These are phyloP conservation scores for Mortierella claussenii DNA, from an alignment of 192 early-diverging fungal genomes.

Conservation along the genomic window DNA sequence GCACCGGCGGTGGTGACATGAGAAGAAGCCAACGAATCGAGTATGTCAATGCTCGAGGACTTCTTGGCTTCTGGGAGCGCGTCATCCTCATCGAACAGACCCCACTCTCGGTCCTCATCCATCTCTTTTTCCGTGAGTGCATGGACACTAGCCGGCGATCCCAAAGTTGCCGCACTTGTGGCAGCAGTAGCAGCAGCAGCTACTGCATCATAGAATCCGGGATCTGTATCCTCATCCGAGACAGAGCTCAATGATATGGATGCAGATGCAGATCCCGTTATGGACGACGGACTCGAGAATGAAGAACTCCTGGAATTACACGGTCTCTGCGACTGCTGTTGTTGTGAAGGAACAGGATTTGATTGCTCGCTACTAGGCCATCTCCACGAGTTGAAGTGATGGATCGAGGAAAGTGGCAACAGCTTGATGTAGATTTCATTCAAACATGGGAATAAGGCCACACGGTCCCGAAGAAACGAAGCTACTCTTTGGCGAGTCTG, in stretches of 20 bases:
- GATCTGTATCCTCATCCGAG: conserved; percentile 33
- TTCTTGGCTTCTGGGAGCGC: conserved; percentile 3
- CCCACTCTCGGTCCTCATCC: conserved; percentile 51
- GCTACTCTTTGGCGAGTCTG: conserved; percentile 45
- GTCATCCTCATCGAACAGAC: conserved; percentile 44
- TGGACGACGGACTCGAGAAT: conserved; percentile 1
- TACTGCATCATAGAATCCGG: conserved; percentile 28
- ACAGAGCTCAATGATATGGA: too few species aligned
- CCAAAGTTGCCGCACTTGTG: neutral
- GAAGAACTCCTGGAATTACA: conserved; percentile 18
- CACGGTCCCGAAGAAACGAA: conserved; percentile 29
- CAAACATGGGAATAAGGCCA: conserved; percentile 31
- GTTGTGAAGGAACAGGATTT: too few species aligned
- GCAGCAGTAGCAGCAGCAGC: neutral
- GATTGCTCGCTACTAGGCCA: conserved; percentile 16
- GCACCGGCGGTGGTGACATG: neutral
- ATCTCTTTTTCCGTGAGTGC: conserved; percentile 23
- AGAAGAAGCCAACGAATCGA: neutral
- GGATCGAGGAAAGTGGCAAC: conserved; percentile 29
- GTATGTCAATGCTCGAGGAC: neutral
- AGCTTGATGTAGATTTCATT: conserved; percentile 39
- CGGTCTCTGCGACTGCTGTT: too few species aligned
- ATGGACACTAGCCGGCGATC: neutral
- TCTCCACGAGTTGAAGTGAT: conserved; percentile 32
- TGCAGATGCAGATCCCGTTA: neutral